Conservation (phyloP, 2,329 filamentous ascomycete species). For the Geoglossum cookeanum region DNA sequence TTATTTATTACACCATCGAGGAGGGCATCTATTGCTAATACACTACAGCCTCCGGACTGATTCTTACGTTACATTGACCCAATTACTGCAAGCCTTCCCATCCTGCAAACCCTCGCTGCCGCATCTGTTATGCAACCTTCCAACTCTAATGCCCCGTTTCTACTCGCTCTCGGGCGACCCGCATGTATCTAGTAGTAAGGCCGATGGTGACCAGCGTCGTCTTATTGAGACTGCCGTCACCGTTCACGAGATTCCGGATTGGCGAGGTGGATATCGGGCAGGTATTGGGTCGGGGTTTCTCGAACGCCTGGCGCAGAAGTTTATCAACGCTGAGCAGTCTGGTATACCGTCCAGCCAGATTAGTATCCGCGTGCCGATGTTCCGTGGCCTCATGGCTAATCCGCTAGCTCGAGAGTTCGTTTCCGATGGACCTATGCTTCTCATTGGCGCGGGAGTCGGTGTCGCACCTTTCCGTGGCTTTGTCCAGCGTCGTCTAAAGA, state of each 20-base stretch:
- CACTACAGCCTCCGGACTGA: conserved; percentile 47
- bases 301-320: conserved; percentile 60
- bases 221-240: conserved; percentile 94
- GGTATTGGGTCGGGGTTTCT: conserved; percentile 89
- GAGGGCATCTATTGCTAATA: background rate
- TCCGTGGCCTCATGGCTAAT: conserved; percentile 95
- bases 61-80: conserved; percentile 65
- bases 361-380: conserved; percentile 78
- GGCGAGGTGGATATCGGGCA: conserved; percentile 51
- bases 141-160: conserved; percentile 89
- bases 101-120: conserved; percentile 78
- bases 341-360: conserved; percentile 32
- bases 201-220: conserved; percentile 52
- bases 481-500: conserved; percentile 81
- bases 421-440: conserved; percentile 86
- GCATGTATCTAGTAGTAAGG: conserved; percentile 52
- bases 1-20: no score
- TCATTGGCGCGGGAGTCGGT: conserved; percentile 90
- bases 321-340: conserved; percentile 45
- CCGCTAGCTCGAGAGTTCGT: conserved; percentile 83
- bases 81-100: conserved; percentile 81
- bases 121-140: conserved; percentile 57
- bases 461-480: conserved; percentile 97
- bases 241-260: conserved; percentile 72
- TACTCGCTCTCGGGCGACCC: conserved; percentile 97